phyloP scores from a whole-genome alignment of 1,139 yeast genomes.

The Geotrichum carabidarum region DNA sequence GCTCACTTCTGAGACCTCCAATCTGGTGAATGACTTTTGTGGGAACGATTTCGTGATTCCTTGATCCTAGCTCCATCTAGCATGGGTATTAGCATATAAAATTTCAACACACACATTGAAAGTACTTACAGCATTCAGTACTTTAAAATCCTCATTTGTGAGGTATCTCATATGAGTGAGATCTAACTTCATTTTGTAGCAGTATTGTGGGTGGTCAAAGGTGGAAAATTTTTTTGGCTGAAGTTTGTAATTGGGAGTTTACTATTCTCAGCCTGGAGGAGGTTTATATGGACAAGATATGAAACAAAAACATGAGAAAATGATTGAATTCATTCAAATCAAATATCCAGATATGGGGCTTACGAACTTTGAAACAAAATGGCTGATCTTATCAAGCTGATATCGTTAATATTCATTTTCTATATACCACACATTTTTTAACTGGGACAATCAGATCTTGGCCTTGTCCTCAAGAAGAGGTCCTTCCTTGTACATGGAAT shows the following conservation, averaged over 20 bases:
- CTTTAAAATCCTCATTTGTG: constrained; percentile 84
- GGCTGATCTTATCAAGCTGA: no score
- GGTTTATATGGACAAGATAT: no score
- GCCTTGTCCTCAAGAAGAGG: constrained; percentile 24
- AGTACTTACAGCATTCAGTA: constrained; percentile 65
- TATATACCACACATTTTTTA: not conserved
- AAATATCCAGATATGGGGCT: no score
- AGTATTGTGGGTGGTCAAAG: not conserved
- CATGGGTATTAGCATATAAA: not conserved
- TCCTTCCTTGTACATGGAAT: constrained; percentile 58
- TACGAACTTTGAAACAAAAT: no score
- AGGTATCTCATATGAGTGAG: constrained; percentile 90
- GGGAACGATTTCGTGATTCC: constrained; percentile 93
- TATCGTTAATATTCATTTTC: no score
- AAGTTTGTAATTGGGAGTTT: not conserved
- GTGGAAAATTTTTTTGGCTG: not conserved
- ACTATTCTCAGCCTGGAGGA: no score
- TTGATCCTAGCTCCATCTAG: constrained; percentile 68
- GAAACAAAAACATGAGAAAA: no score
- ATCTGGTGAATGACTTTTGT: constrained; percentile 74
- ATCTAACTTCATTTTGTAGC: constrained; percentile 72
- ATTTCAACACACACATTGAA: not conserved
- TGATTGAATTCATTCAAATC: no score
- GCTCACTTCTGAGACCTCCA: constrained; percentile 69
- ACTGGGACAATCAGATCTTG: not conserved